These are phyloP conservation scores for Tuber aestivum DNA, from an alignment of 495 filamentous ascomycete species.

Conservation along the genomic window DNA sequence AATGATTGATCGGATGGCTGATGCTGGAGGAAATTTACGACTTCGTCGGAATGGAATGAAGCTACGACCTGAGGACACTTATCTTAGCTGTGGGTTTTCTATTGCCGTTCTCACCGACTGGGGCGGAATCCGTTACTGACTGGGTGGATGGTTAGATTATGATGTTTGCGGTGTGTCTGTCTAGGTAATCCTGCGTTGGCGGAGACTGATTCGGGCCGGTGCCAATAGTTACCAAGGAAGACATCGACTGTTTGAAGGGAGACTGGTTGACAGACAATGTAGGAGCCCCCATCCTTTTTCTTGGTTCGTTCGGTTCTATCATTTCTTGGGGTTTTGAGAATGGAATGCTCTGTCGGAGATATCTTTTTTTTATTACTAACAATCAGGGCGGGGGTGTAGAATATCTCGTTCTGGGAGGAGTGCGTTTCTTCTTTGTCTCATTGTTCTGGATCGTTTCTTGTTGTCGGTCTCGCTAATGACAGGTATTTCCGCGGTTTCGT, in stretches of 20 bases:
- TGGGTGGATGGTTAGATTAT: constrained; percentile 50
- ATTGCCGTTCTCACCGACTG: neutral
- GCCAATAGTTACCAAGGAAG: constrained; percentile 68
- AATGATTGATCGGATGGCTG: constrained; percentile 18
- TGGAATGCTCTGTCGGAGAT: neutral
- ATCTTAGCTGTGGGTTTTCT: constrained; percentile 59
- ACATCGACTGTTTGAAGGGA: constrained; percentile 76
- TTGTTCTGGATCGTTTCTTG: constrained; percentile 3
- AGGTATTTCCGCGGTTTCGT: neutral
- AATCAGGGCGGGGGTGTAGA: constrained; percentile 46
- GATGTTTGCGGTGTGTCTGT: constrained; percentile 61
- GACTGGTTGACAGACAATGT: constrained; percentile 99
- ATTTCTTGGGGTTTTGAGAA: neutral
- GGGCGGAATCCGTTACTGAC: constrained; percentile 7
- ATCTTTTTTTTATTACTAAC: constrained; percentile 12
- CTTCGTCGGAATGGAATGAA: constrained; percentile 39
- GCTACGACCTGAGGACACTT: constrained; percentile 65
- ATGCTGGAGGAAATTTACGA: constrained; percentile 24
- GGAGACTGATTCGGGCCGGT: constrained; percentile 27
- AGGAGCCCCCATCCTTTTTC: constrained; percentile 42
- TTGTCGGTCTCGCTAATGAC: constrained; percentile 19
- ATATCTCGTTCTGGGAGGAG: constrained; percentile 97
- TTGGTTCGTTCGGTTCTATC: constrained; percentile 3
- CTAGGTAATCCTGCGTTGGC: constrained; percentile 24
- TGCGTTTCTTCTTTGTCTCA: constrained; percentile 48